These are phyloP conservation scores for Euphorbia peplus DNA, from an alignment of 345 rosid species.

Conservation along the genomic window DNA sequence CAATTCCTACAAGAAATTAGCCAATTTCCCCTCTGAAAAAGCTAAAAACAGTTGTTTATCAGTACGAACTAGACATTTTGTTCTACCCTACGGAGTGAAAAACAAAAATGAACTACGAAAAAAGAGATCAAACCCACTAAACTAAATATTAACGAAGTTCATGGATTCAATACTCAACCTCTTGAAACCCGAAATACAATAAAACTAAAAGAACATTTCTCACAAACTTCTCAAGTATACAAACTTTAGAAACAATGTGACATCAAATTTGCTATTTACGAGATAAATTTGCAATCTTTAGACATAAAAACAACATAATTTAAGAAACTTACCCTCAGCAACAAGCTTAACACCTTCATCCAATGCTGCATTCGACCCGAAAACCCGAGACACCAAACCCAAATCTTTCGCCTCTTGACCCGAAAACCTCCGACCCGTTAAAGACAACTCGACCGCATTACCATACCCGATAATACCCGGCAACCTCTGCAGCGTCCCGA, in stretches of 20 bases:
- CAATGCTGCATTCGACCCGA: slow-evolving; percentile 54
- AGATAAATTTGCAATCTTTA: background rate
- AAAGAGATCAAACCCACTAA: too few species aligned
- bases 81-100: too few species aligned
- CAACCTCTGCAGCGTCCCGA: slow-evolving; percentile 81
- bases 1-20: too few species aligned
- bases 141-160: too few species aligned
- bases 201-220: background rate
- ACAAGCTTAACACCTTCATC: slow-evolving; percentile 41
- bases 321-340: slow-evolving; percentile 62
- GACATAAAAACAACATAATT: background rate
- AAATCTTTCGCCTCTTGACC: slow-evolving; percentile 66
- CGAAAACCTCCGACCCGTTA: slow-evolving; percentile 64
- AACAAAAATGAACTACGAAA: too few species aligned
- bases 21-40: too few species aligned
- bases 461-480: slow-evolving; percentile 72
- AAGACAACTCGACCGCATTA: slow-evolving; percentile 63
- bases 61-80: too few species aligned
- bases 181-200: too few species aligned
- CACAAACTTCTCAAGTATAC: too few species aligned
- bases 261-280: background rate
- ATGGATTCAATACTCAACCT: too few species aligned
- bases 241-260: too few species aligned
- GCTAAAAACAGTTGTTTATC: too few species aligned
- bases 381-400: slow-evolving; percentile 70